Conservation (phyloP, 495 filamentous ascomycete genomes). For the Podospora didyma region DNA sequence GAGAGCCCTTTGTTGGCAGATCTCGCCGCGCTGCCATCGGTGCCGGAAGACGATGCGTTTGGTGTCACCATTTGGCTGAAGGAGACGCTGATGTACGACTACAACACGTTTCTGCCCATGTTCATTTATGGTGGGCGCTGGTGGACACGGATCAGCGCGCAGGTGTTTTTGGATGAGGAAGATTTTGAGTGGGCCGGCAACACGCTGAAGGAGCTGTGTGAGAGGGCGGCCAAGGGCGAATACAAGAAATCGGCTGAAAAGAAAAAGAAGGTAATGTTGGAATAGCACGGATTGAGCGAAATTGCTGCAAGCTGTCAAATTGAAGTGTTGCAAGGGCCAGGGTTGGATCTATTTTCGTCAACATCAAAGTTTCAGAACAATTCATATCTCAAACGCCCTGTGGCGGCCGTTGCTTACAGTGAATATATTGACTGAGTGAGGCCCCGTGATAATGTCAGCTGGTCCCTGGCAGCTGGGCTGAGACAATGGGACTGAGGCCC, state of each 20-base stretch:
- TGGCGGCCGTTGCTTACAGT: no score
- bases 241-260: conserved; percentile 27
- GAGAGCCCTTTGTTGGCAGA: conserved; percentile 24
- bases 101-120: conserved; percentile 66
- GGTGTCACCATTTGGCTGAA: conserved; percentile 55
- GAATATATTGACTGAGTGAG: no score
- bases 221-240: conserved; percentile 54
- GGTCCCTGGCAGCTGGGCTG: no score
- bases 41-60: conserved; percentile 31
- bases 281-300: no score
- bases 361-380: no score
- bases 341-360: no score
- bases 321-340: no score
- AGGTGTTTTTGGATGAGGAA: conserved; percentile 70
- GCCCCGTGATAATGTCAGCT: no score
- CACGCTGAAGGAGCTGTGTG: conserved; percentile 58
- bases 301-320: no score
- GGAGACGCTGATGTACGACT: conserved; percentile 50
- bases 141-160: conserved; percentile 73
- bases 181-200: conserved; percentile 73
- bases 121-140: conserved; percentile 53
- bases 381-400: no score
- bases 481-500: no score
- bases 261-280: no score
- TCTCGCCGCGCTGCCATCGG: conserved; percentile 24